Evolutionary conservation across 345 rosid genomes (phyloP).

Genomic region (Triadica sebifera): DNA sequence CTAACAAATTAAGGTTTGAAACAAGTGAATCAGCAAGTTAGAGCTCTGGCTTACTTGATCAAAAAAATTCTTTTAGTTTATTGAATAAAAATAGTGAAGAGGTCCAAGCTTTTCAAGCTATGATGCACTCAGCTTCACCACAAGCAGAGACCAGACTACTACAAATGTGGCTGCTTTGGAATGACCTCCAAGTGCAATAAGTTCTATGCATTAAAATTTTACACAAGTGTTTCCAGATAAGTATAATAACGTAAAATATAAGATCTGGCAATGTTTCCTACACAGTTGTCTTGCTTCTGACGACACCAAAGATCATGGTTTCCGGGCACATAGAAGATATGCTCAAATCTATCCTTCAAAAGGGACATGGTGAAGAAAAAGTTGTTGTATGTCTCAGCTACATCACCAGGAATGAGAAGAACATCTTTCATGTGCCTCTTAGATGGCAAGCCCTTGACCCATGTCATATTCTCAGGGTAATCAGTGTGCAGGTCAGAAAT

Average conservation of each 20-base stretch:
- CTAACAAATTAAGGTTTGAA: too few relatives aligned
- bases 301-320: constrained; percentile 75
- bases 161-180: too few relatives aligned
- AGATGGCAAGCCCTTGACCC: constrained; percentile 50
- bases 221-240: background rate
- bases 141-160: too few relatives aligned
- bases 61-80: too few relatives aligned
- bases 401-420: constrained; percentile 66
- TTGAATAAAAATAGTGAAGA: too few relatives aligned
- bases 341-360: constrained; percentile 50
- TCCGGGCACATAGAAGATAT: constrained; percentile 58
- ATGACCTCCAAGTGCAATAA: too few relatives aligned
- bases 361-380: constrained; percentile 54
- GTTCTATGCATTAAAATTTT: too few relatives aligned
- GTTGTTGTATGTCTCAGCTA: constrained; percentile 49
- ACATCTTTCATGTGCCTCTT: constrained; percentile 37
- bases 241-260: background rate
- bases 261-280: constrained; percentile 20
- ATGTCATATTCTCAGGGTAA: constrained; percentile 54
- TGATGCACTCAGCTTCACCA: too few relatives aligned
- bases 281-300: constrained; percentile 30
- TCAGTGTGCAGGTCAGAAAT: constrained; percentile 64
- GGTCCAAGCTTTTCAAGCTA: too few relatives aligned
- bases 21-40: too few relatives aligned
- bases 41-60: too few relatives aligned